Percentiles rank a stretch among this genome's conserved stretches.
Conservation (phyloP, 2,329 filamentous ascomycete species). For the Aureobasidium sp. region DNA sequence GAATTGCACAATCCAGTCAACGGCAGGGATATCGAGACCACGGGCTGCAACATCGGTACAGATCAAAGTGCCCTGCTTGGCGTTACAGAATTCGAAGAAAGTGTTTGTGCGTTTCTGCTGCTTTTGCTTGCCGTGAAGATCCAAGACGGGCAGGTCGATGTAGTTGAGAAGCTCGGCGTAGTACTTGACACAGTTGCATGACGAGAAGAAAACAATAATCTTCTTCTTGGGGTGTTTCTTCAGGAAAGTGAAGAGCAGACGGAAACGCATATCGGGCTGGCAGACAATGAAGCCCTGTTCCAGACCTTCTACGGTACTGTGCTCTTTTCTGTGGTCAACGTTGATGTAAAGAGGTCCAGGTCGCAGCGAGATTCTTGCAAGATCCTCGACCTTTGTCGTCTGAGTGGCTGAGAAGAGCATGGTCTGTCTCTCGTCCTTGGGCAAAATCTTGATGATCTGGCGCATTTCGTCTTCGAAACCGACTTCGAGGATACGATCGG, state of each 20-base stretch:
- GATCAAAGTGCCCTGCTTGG: slow-evolving; percentile 78
- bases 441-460: slow-evolving; percentile 89
- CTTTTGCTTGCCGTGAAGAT: slow-evolving; percentile 92
- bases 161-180: slow-evolving; percentile 94
- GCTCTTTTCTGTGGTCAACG: slow-evolving; percentile 82
- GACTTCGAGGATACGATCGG: slow-evolving; percentile 91
- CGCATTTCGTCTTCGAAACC: slow-evolving; percentile 99
- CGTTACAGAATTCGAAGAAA: slow-evolving; percentile 93
- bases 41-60: slow-evolving; percentile 95
- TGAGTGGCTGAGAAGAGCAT: slow-evolving; percentile 99
- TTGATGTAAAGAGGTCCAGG: slow-evolving; percentile 94
- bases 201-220: slow-evolving; percentile 94
- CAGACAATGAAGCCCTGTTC: slow-evolving; percentile 96
- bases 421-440: slow-evolving; percentile 79
- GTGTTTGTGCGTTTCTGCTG: slow-evolving; percentile 98
- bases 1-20: slow-evolving; percentile 95
- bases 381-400: slow-evolving; percentile 96
- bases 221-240: slow-evolving; percentile 92
- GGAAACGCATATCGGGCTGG: slow-evolving; percentile 87
- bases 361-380: slow-evolving; percentile 86
- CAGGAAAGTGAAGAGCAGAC: slow-evolving; percentile 88
- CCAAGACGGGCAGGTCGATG: slow-evolving; percentile 84
- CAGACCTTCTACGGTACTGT: slow-evolving; percentile 84
- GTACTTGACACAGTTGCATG: slow-evolving; percentile 79
- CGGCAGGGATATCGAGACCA: slow-evolving; percentile 89